A percentile compares a stretch with the other conserved stretches of the same genome.
These are phyloP conservation scores for Yamadazyma taylorii DNA, from an alignment of 1,139 yeast species.

Conservation along the genomic window DNA sequence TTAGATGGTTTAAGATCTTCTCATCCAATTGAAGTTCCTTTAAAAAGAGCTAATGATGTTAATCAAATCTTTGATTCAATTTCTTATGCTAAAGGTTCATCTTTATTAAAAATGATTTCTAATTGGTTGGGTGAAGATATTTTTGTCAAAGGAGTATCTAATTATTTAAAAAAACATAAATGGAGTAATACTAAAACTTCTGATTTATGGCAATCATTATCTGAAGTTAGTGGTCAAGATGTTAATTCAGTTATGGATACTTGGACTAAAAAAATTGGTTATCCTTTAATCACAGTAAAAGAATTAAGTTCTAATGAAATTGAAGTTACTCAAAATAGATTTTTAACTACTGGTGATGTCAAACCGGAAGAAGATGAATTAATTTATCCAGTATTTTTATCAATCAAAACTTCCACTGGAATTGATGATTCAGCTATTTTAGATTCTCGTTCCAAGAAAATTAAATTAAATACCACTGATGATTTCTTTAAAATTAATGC, in stretches of 20 bases:
- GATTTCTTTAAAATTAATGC: slow-evolving; percentile 79
- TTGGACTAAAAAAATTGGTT: slow-evolving; percentile 87
- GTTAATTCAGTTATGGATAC: slow-evolving; percentile 73
- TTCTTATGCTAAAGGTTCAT: slow-evolving; percentile 82
- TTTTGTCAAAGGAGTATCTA: slow-evolving; percentile 72
- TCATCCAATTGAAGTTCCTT: slow-evolving; percentile 61
- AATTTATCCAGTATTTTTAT: slow-evolving; percentile 82
- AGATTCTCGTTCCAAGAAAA: slow-evolving; percentile 51
- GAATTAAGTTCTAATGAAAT: slow-evolving; percentile 41
- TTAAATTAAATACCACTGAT: slow-evolving; percentile 42
- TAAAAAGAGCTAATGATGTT: slow-evolving; percentile 53
- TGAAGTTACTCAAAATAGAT: slow-evolving; percentile 70
- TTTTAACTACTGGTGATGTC: slow-evolving; percentile 80
- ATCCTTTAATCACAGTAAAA: slow-evolving; percentile 69
- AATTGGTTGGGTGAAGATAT: slow-evolving; percentile 70
- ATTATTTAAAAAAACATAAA: slow-evolving; percentile 70
- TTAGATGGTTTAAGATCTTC: slow-evolving; percentile 55
- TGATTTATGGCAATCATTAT: slow-evolving; percentile 79
- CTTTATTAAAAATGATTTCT: slow-evolving; percentile 72
- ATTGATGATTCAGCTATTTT: slow-evolving; percentile 64
- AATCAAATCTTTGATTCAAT: slow-evolving; percentile 60
- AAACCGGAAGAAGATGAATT: slow-evolving; percentile 59
- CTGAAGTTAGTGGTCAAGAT: slow-evolving; percentile 76
- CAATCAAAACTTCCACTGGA: slow-evolving; percentile 66
- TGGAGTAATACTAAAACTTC: slow-evolving; percentile 79